phyloP scores from a whole-genome alignment of 495 filamentous ascomycete species.

The Immersiella caudata region DNA sequence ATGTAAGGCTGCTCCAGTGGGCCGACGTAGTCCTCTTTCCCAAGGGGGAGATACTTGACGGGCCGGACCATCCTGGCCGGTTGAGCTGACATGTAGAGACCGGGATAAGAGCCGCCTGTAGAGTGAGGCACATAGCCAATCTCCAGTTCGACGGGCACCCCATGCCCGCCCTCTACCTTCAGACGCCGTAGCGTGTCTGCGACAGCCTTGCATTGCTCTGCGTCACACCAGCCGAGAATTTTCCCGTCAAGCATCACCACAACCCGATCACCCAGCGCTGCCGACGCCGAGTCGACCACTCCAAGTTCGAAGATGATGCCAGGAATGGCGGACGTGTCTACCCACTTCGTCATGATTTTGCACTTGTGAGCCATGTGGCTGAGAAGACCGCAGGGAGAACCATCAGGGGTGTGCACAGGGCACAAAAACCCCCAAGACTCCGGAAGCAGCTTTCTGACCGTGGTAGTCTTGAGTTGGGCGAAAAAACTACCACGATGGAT shows the following conservation, averaged over 20 bases:
- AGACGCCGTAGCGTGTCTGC: conserved; percentile 85
- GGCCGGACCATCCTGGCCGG: conserved; percentile 85
- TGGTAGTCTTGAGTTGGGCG: conserved; percentile 94
- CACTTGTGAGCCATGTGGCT: conserved; percentile 98
- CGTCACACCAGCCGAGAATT: conserved; percentile 87
- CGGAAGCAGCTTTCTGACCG: conserved; percentile 90
- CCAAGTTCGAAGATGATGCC: conserved; percentile 75
- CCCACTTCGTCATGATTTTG: conserved; percentile 71
- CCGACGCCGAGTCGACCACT: conserved; percentile 68
- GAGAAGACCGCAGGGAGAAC: conserved; percentile 87
- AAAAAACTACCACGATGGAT: conserved; percentile 99
- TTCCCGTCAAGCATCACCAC: conserved; percentile 87
- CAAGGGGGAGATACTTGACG: conserved; percentile 86
- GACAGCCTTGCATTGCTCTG: conserved; percentile 74
- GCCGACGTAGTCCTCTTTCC: conserved; percentile 83
- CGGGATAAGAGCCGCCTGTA: conserved; percentile 88
- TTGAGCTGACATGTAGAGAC: conserved; percentile 89
- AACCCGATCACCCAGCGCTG: conserved; percentile 76
- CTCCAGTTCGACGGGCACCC: conserved; percentile 82
- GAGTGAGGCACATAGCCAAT: conserved; percentile 89
- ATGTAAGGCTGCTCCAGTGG: conserved; percentile 97
- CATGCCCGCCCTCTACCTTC: conserved; percentile 92
- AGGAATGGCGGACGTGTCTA: conserved; percentile 74
- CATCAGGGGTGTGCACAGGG: conserved; percentile 97
- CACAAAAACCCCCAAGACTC: conserved; percentile 98